Evolutionary conservation across 2,329 filamentous ascomycete genomes (phyloP).

Genomic region (Acarospora socialis): DNA sequence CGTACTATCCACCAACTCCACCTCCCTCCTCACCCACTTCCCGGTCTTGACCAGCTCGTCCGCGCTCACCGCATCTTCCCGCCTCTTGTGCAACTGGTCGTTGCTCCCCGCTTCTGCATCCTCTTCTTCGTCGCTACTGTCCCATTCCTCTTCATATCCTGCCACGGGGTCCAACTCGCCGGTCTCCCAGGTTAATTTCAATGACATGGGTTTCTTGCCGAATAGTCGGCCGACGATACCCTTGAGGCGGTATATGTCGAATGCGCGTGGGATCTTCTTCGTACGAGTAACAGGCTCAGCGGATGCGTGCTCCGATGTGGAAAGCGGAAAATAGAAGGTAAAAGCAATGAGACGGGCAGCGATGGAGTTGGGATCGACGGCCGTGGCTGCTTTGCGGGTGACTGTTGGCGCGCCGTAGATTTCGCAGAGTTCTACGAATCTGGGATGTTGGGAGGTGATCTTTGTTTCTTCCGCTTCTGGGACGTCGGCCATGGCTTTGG

Average conservation of each 20-base stretch:
- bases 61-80: slow-evolving; percentile 12
- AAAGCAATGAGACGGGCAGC: slow-evolving; percentile 59
- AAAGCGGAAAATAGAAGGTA: slow-evolving; percentile 39
- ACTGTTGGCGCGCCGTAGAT: slow-evolving; percentile 60
- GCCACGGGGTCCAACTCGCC: slow-evolving; percentile 75
- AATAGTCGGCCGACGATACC: slow-evolving; percentile 64
- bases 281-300: slow-evolving; percentile 21
- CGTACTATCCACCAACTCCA: slow-evolving; percentile 65
- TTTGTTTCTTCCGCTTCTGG: slow-evolving; percentile 37
- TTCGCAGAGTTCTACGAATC: slow-evolving; percentile 60
- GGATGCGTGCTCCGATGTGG: slow-evolving; percentile 3
- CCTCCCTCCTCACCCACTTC: slow-evolving; percentile 61
- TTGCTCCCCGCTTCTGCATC: slow-evolving; percentile 12
- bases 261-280: slow-evolving; percentile 55
- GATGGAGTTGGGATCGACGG: slow-evolving; percentile 61
- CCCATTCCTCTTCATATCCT: slow-evolving; percentile 45
- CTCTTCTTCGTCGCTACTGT: slow-evolving; percentile 27
- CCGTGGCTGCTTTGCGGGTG: slow-evolving; percentile 28
- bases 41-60: slow-evolving; percentile 14
- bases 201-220: slow-evolving; percentile 43
- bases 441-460: slow-evolving; percentile 51
- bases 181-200: slow-evolving; percentile 72
- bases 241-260: slow-evolving; percentile 70
- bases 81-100: slow-evolving; percentile 13
- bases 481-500: slow-evolving; percentile 53